These are phyloP conservation scores for Starmerella stigmatis DNA, from an alignment of 805 yeast species.

Conservation along the genomic window DNA sequence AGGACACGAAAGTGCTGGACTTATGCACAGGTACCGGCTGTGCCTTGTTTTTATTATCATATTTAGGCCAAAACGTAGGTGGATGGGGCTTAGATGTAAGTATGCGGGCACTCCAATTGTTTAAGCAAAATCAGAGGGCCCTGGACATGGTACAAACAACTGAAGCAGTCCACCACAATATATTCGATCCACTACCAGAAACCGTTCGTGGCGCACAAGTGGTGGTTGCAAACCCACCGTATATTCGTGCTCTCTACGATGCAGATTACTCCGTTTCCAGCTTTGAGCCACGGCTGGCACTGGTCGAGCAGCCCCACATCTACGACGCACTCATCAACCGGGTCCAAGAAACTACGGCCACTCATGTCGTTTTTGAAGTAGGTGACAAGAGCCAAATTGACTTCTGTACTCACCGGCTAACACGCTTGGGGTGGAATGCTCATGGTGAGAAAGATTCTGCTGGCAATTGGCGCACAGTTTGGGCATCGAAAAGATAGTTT, in stretches of 20 bases:
- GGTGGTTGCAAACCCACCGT: conserved; percentile 85
- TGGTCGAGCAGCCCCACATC: conserved; percentile 69
- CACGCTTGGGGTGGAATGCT: conserved; percentile 37
- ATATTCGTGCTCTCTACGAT: conserved; percentile 43
- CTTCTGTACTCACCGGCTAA: conserved; percentile 29
- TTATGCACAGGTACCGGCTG: conserved; percentile 88
- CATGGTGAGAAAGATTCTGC: conserved; percentile 21
- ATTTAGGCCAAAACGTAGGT: conserved; percentile 35
- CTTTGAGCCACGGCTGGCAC: conserved; percentile 69
- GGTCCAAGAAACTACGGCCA: conserved; percentile 37
- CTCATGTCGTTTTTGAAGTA: conserved; percentile 65
- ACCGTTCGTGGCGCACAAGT: conserved; percentile 34
- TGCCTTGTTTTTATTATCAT: conserved; percentile 33
- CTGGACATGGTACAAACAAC: conserved; percentile 12
- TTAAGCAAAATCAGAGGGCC: conserved; percentile 17
- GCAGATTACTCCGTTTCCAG: conserved; percentile 54
- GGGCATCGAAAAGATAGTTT: conserved; percentile 17
- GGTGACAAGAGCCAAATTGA: conserved; percentile 53
- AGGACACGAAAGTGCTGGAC: conserved; percentile 41
- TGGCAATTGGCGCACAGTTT: conserved; percentile 23
- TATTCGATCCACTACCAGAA: conserved; percentile 11
- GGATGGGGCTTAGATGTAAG: conserved; percentile 52
- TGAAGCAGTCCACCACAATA: conserved; percentile 10
- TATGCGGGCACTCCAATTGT: conserved; percentile 41
- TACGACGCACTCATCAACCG: conserved; percentile 45